These are phyloP conservation scores for Eucalyptus erythrocorys DNA, from an alignment of 345 rosid species.

Conservation along the genomic window DNA sequence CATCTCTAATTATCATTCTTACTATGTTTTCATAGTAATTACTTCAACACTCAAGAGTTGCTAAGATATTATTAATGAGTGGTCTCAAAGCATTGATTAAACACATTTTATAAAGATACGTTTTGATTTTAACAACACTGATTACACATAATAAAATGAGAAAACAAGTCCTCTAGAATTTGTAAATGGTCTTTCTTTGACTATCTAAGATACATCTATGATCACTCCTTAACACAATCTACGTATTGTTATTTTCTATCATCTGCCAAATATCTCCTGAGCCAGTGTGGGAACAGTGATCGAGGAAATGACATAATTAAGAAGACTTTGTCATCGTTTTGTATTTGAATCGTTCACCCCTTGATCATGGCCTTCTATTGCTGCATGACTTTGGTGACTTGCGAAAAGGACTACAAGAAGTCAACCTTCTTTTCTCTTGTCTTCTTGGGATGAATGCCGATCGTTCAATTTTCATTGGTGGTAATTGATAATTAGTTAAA, in stretches of 20 bases:
- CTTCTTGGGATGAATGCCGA: background rate
- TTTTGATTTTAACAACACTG: background rate
- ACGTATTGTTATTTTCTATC: background rate
- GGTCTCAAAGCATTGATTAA: background rate
- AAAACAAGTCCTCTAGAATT: background rate
- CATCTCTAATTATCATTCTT: background rate
- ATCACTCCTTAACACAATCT: background rate
- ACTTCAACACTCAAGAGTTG: background rate
- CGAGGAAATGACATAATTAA: background rate
- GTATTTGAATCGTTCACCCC: background rate
- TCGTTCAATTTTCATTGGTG: background rate
- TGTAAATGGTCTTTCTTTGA: background rate
- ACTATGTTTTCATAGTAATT: background rate
- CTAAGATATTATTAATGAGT: fast-evolving
- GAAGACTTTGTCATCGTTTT: background rate
- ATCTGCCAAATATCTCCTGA: background rate
- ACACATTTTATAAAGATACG: background rate
- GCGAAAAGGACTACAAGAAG: background rate
- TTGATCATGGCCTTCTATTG: background rate
- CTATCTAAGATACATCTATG: background rate
- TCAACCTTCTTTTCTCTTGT: background rate
- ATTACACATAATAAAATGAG: background rate
- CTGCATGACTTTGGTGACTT: background rate
- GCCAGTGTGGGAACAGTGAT: background rate
- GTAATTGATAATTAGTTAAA: background rate